Conservation (phyloP, 208 protist species). For the Leptomonas seymouri region DNA sequence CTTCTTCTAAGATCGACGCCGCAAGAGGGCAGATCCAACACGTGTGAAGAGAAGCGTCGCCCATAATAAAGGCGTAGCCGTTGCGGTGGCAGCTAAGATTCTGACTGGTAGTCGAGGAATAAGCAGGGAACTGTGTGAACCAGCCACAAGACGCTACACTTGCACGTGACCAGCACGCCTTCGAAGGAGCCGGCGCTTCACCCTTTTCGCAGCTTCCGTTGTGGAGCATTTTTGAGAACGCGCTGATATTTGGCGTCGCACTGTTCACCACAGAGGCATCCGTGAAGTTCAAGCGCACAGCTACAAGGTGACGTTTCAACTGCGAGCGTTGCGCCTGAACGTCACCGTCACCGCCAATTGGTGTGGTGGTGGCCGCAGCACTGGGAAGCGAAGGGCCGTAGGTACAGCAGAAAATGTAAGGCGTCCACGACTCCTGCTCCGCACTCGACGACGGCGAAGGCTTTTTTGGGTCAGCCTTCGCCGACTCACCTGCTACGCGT, state of each 20-base stretch:
- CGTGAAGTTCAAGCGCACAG: neutral
- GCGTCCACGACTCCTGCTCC: neutral
- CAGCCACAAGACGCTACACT: conserved; percentile 15
- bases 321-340: neutral
- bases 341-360: neutral
- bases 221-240: neutral
- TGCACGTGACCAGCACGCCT: conserved; percentile 5
- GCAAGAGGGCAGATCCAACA: conserved; percentile 28
- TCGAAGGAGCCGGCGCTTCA: neutral
- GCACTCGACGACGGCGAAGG: neutral
- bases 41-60: conserved; percentile 8
- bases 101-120: neutral
- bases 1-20: neutral
- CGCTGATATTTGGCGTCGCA: neutral
- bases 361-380: neutral
- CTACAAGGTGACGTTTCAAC: neutral
- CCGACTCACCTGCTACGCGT: neutral
- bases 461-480: no score
- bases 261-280: neutral
- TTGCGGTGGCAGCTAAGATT: neutral
- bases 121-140: neutral
- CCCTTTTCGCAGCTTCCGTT: neutral
- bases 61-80: conserved; percentile 20
- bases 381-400: neutral
- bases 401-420: conserved; percentile 1